Percentiles rank a stretch among this genome's conserved stretches.
Conservation (phyloP, 1,284 basidiomycete species). For the Testicularia cyperi region DNA sequence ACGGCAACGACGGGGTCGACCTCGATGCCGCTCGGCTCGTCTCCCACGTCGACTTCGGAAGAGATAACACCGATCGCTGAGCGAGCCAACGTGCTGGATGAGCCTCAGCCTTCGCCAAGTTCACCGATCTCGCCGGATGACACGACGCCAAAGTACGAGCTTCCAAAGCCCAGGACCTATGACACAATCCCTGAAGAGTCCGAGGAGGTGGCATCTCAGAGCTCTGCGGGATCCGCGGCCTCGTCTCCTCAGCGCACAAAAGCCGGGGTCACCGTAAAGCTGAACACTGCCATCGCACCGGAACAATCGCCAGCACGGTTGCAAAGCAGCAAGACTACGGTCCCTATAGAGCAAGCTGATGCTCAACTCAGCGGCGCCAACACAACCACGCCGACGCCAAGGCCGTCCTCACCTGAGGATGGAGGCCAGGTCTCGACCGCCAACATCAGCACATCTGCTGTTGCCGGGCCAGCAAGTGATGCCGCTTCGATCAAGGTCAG, state of each 20-base stretch:
- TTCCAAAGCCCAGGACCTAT: slow-evolving; percentile 9
- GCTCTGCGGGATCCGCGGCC: no score
- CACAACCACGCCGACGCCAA: slow-evolving; percentile 30
- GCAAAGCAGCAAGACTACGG: slow-evolving; percentile 24
- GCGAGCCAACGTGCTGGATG: neutral
- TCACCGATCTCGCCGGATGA: no score
- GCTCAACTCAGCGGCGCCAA: slow-evolving; percentile 19
- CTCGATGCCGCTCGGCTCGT: no score
- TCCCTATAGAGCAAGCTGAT: slow-evolving; percentile 17
- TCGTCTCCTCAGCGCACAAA: no score
- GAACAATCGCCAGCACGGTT: no score
- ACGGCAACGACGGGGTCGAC: no score
- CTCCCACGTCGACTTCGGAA: neutral
- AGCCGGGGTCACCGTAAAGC: no score
- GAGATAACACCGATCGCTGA: neutral
- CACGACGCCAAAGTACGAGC: slow-evolving; percentile 19
- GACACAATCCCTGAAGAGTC: slow-evolving; percentile 33
- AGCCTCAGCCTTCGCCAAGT: slow-evolving; percentile 7
- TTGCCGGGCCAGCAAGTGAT: no score
- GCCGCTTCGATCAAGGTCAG: slow-evolving; percentile 4
- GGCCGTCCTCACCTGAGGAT: slow-evolving; percentile 19
- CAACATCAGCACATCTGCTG: neutral
- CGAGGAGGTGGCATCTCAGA: slow-evolving; percentile 35
- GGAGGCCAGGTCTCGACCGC: slow-evolving; percentile 1
- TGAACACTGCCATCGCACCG: no score